phyloP scores from a whole-genome alignment of 192 early-diverging fungal genomes.

The Spinellus fusiger region DNA sequence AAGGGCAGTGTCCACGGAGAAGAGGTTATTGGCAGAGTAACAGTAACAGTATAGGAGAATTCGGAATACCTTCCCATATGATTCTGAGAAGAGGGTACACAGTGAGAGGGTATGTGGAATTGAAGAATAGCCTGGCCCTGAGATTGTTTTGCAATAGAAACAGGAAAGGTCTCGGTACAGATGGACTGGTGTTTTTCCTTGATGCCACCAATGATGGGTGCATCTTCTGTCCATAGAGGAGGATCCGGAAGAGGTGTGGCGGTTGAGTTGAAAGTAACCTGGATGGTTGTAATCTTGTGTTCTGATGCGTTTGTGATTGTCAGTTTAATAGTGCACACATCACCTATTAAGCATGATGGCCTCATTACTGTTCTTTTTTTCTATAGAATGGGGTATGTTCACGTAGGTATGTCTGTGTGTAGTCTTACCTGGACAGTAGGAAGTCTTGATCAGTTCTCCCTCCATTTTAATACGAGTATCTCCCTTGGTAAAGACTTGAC shows the following conservation, averaged over 20 bases:
- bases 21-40: slow-evolving; percentile 9
- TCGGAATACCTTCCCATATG: slow-evolving; percentile 19
- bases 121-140: slow-evolving; percentile 8
- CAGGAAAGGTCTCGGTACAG: slow-evolving; percentile 6
- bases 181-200: slow-evolving; percentile 10
- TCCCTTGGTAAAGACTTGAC: neutral
- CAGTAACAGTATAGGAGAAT: slow-evolving; percentile 13
- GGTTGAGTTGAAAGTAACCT: slow-evolving; percentile 9
- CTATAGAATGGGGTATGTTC: neutral
- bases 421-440: slow-evolving; percentile 26
- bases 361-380: neutral
- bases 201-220: neutral
- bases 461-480: slow-evolving; percentile 5
- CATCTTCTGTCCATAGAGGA: neutral
- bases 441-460: slow-evolving; percentile 16
- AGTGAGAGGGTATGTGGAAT: slow-evolving; percentile 13
- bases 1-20: neutral
- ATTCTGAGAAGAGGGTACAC: slow-evolving; percentile 11
- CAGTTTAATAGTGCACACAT: slow-evolving; percentile 5
- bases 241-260: slow-evolving; percentile 2
- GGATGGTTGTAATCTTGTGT: slow-evolving; percentile 11
- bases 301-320: slow-evolving; percentile 10
- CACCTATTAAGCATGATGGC: neutral
- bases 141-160: slow-evolving; percentile 18
- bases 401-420: neutral